A percentile compares a stretch with the other conserved stretches of the same genome.
Conservation (phyloP, 352 stramenopile genomes). For the Phytophthora megakarya region DNA sequence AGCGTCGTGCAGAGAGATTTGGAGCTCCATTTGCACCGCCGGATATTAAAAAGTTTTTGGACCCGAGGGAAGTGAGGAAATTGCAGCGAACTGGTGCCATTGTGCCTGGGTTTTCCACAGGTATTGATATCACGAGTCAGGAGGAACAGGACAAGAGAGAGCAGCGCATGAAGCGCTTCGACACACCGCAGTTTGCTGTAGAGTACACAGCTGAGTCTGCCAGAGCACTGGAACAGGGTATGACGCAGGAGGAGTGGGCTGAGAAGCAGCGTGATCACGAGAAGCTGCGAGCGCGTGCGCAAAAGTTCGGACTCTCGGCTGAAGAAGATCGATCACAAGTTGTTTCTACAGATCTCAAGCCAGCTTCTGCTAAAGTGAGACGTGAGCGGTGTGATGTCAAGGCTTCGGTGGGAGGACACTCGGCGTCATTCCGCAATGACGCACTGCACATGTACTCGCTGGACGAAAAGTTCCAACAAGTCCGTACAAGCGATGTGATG, state of each 20-base stretch:
- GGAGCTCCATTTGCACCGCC: conserved; percentile 61
- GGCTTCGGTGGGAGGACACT: conserved; percentile 29
- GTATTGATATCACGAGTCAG: conserved; percentile 70
- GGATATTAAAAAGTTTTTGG: conserved; percentile 78
- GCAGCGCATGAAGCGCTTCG: conserved; percentile 81
- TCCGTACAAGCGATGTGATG: conserved; percentile 81
- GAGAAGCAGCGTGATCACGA: conserved; percentile 62
- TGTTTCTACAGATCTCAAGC: conserved; percentile 35
- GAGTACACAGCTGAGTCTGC: conserved; percentile 69
- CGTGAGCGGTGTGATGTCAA: conserved; percentile 67
- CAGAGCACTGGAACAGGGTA: conserved; percentile 58
- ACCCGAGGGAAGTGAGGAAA: conserved; percentile 76
- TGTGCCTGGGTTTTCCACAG: conserved; percentile 66
- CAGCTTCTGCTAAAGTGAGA: conserved; percentile 59
- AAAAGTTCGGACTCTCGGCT: conserved; percentile 70
- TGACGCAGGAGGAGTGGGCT: conserved; percentile 78
- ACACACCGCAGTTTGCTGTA: conserved; percentile 74
- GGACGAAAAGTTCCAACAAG: conserved; percentile 78
- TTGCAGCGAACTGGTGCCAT: conserved; percentile 74
- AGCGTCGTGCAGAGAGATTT: conserved; percentile 70
- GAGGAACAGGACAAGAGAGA: conserved; percentile 72
- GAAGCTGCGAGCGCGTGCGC: conserved; percentile 66
- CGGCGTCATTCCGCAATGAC: conserved; percentile 57
- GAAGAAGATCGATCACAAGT: conserved; percentile 42
- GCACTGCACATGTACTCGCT: conserved; percentile 85